Conservation (phyloP, 805 yeast species). For the Cyberlindnera lachancei region DNA sequence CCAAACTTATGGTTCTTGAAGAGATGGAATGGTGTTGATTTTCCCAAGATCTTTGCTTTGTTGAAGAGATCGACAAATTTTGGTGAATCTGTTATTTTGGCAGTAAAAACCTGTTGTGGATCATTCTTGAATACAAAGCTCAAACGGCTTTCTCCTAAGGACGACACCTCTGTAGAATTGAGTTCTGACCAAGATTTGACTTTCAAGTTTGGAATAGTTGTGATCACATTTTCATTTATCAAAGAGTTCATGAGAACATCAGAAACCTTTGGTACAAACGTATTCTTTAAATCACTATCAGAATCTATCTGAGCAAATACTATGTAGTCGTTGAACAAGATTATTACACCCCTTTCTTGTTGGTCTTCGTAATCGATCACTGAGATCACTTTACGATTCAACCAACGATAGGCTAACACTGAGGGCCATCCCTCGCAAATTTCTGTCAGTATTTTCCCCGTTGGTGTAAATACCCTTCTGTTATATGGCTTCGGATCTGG, state of each 20-base stretch:
- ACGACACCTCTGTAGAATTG: constrained; percentile 43
- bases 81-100: constrained; percentile 20
- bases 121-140: constrained; percentile 25
- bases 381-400: constrained; percentile 76
- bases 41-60: constrained; percentile 66
- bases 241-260: constrained; percentile 87
- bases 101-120: constrained; percentile 14
- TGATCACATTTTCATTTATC: constrained; percentile 76
- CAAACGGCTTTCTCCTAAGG: constrained; percentile 25
- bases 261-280: constrained; percentile 49
- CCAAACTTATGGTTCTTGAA: constrained; percentile 45
- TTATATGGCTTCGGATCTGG: constrained; percentile 43
- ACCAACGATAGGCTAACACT: constrained; percentile 83
- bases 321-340: constrained; percentile 75
- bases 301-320: constrained; percentile 49
- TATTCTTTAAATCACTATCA: constrained; percentile 14
- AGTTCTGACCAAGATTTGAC: constrained; percentile 67
- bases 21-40: constrained; percentile 80
- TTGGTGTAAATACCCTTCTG: constrained; percentile 76
- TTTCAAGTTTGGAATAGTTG: constrained; percentile 55
- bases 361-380: constrained; percentile 45
- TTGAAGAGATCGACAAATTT: constrained; percentile 50
- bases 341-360: constrained; percentile 44
- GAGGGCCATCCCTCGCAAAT: constrained; percentile 83
- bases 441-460: constrained; percentile 83